Percentiles rank a stretch among this genome's conserved stretches.
phyloP scores from a whole-genome alignment of 768 basidiomycete genomes.

The Cyathus striatus region DNA sequence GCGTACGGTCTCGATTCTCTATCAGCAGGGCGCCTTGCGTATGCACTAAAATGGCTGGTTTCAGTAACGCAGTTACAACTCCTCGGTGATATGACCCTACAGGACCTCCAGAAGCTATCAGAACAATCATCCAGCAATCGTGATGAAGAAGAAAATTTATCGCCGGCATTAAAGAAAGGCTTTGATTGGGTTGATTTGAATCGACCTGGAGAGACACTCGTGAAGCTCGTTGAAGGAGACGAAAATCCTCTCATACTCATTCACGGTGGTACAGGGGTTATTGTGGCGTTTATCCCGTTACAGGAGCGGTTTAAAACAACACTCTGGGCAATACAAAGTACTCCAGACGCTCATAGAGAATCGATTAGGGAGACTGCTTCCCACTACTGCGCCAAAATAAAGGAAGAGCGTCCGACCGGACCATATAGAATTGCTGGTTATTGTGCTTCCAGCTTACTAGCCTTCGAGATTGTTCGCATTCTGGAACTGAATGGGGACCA shows the following conservation, averaged over 20 bases:
- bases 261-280: slow-evolving; percentile 6
- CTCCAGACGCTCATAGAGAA: slow-evolving; percentile 11
- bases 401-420: slow-evolving; percentile 8
- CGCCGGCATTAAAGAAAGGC: no score
- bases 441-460: not conserved
- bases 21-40: slow-evolving; percentile 29
- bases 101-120: slow-evolving; percentile 12
- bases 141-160: not conserved
- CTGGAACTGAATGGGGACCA: not conserved
- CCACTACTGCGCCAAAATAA: slow-evolving; percentile 14
- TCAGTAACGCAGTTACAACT: slow-evolving; percentile 29
- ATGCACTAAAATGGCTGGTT: slow-evolving; percentile 21
- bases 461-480: not conserved
- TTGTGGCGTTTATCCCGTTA: slow-evolving; percentile 6
- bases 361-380: slow-evolving; percentile 4
- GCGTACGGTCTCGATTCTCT: slow-evolving; percentile 39
- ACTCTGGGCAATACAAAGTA: slow-evolving; percentile 10
- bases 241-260: slow-evolving; percentile 9
- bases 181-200: not conserved
- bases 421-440: slow-evolving; percentile 15
- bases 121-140: not conserved
- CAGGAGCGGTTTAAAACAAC: slow-evolving; percentile 8
- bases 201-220: slow-evolving; percentile 2
- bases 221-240: slow-evolving; percentile 5
- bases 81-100: slow-evolving; percentile 23